These are phyloP conservation scores for Ligustrum vulgare DNA, from an alignment of 257 asterid genomes.

Conservation along the genomic window DNA sequence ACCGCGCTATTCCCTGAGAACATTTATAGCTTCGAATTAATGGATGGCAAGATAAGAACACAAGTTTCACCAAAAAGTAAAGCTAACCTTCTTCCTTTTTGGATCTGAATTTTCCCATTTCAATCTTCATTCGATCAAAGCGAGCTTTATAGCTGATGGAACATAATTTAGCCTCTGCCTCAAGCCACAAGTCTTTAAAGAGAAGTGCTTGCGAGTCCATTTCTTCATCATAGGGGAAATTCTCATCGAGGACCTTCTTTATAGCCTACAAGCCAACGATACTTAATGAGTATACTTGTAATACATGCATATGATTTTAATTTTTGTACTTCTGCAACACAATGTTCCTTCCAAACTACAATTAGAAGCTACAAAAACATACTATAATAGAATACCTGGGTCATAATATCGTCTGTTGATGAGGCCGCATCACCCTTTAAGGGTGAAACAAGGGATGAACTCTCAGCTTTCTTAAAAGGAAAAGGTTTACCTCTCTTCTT, in stretches of 20 bases:
- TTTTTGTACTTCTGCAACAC: neutral
- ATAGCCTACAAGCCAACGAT: slow-evolving; percentile 59
- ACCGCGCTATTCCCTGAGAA: slow-evolving; percentile 27
- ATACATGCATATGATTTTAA: neutral
- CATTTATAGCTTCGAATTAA: slow-evolving; percentile 24
- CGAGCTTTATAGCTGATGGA: slow-evolving; percentile 76
- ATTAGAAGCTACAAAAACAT: neutral
- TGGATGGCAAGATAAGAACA: slow-evolving; percentile 18
- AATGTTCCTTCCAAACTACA: slow-evolving; percentile 1
- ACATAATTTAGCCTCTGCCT: slow-evolving; percentile 89
- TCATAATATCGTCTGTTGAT: slow-evolving; percentile 47
- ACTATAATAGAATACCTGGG: slow-evolving; percentile 45
- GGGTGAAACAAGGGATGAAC: slow-evolving; percentile 31
- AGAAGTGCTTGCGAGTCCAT: slow-evolving; percentile 62
- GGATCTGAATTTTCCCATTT: slow-evolving; percentile 51
- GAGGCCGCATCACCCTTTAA: slow-evolving; percentile 40
- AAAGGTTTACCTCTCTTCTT: slow-evolving; percentile 23
- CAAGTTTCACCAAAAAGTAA: neutral
- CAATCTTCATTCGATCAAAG: slow-evolving; percentile 66
- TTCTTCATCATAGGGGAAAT: slow-evolving; percentile 53
- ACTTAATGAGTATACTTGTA: neutral
- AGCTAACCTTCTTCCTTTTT: slow-evolving; percentile 53
- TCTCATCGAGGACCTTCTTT: slow-evolving; percentile 72
- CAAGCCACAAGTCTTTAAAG: slow-evolving; percentile 88
- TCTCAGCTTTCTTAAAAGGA: slow-evolving; percentile 44